A percentile compares a stretch with the other conserved stretches of the same genome.
Evolutionary conservation across 2,329 filamentous ascomycete species (phyloP).

Genomic region (Aspergillus pseudoglaucus): DNA sequence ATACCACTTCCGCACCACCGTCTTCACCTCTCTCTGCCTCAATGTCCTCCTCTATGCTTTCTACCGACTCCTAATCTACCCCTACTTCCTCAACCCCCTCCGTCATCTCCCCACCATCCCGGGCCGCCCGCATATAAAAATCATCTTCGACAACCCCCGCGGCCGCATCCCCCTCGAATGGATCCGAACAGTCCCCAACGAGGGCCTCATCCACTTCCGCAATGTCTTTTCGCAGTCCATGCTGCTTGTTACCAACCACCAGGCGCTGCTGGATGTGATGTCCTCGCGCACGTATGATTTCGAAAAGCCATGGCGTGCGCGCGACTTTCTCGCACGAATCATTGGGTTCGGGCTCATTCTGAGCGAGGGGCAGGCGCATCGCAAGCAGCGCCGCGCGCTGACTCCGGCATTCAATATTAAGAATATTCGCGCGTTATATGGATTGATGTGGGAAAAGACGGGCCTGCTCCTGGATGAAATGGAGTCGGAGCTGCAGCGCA

Average conservation of each 20-base stretch:
- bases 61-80: constrained; percentile 44
- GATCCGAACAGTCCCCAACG: constrained; percentile 49
- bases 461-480: constrained; percentile 27
- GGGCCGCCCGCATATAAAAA: constrained; percentile 15
- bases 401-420: constrained; percentile 33
- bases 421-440: constrained; percentile 30
- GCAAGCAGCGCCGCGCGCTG: constrained; percentile 38
- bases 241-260: constrained; percentile 27
- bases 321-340: constrained; percentile 42
- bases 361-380: constrained; percentile 46
- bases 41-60: constrained; percentile 20
- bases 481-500: constrained; percentile 21
- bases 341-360: constrained; percentile 48
- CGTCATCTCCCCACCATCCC: constrained; percentile 44
- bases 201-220: constrained; percentile 50
- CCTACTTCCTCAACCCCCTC: constrained; percentile 45
- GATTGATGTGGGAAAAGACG: constrained; percentile 34
- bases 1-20: constrained; percentile 17
- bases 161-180: constrained; percentile 34
- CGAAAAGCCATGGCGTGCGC: constrained; percentile 43
- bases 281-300: constrained; percentile 50
- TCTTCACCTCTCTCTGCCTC: constrained; percentile 14
- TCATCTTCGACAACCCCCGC: constrained; percentile 29
- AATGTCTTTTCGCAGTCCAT: constrained; percentile 38
- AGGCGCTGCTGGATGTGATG: constrained; percentile 46